Evolutionary conservation across 202 grass and related monocot genomes (phyloP).

Genomic region (Panicum hallii): DNA sequence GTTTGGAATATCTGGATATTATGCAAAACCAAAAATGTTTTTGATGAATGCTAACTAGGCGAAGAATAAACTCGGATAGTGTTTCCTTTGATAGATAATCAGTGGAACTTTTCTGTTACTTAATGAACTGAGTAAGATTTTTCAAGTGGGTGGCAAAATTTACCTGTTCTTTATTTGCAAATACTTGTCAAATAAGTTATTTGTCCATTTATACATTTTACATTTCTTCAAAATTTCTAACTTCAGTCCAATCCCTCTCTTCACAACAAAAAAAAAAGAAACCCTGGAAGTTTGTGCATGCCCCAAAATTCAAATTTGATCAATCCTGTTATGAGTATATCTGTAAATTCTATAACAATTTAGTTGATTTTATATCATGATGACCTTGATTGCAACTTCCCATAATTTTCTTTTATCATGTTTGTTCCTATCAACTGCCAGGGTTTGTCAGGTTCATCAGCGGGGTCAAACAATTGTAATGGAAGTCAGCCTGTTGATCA

Average conservation of each 20-base stretch:
- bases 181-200: background rate
- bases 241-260: background rate
- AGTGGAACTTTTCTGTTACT: background rate
- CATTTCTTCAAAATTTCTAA: background rate
- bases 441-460: conserved; percentile 47
- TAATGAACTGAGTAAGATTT: conserved; percentile 6
- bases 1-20: background rate
- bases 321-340: no score
- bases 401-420: conserved; percentile 24
- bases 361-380: background rate
- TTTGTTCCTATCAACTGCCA: conserved; percentile 46
- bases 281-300: background rate
- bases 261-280: background rate
- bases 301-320: background rate
- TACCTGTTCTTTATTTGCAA: conserved; percentile 3
- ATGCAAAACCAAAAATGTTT: background rate
- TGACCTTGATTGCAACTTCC: background rate
- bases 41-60: background rate
- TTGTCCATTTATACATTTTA: background rate
- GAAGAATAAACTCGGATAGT: background rate
- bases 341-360: background rate
- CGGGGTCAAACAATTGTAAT: conserved; percentile 31
- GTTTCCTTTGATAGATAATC: background rate
- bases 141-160: background rate
- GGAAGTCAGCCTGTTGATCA: conserved; percentile 11